Conservation (phyloP, 768 basidiomycete species). For the Suillus fuscotomentosus region DNA sequence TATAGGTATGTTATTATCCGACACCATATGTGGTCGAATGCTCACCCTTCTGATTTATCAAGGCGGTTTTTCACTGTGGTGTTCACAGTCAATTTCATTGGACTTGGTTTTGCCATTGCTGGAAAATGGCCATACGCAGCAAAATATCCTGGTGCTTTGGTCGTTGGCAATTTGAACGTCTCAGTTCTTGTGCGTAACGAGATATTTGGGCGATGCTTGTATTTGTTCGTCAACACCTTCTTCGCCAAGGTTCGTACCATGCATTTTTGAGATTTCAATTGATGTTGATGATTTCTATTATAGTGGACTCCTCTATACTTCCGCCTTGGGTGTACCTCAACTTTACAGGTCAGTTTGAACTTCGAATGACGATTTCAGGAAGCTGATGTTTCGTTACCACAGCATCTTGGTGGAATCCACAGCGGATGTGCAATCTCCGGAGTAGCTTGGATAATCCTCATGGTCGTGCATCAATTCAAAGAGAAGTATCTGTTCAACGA, state of each 20-base stretch:
- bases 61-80: slow-evolving; percentile 75
- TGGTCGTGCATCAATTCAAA: slow-evolving; percentile 56
- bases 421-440: slow-evolving; percentile 73
- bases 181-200: slow-evolving; percentile 82
- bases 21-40: neutral
- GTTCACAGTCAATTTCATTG: slow-evolving; percentile 58
- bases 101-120: slow-evolving; percentile 56
- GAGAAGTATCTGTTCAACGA: slow-evolving; percentile 48
- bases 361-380: neutral
- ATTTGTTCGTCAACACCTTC: slow-evolving; percentile 64
- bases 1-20: slow-evolving; percentile 50
- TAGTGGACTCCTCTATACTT: slow-evolving; percentile 76
- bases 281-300: neutral
- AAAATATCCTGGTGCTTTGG: slow-evolving; percentile 66
- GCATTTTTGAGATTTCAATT: neutral
- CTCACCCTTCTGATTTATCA: slow-evolving; percentile 2
- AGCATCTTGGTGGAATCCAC: slow-evolving; percentile 82
- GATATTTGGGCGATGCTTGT: slow-evolving; percentile 75
- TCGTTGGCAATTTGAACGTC: slow-evolving; percentile 69
- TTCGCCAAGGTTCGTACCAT: slow-evolving; percentile 62
- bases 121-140: slow-evolving; percentile 69
- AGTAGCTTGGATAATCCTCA: slow-evolving; percentile 66
- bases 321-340: slow-evolving; percentile 70
- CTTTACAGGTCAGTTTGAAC: slow-evolving; percentile 50
- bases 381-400: slow-evolving; percentile 12